Percentiles rank a stretch among this genome's conserved stretches.
These are phyloP conservation scores for Eutrema yunnanense DNA, from an alignment of 345 rosid species.

Conservation along the genomic window DNA sequence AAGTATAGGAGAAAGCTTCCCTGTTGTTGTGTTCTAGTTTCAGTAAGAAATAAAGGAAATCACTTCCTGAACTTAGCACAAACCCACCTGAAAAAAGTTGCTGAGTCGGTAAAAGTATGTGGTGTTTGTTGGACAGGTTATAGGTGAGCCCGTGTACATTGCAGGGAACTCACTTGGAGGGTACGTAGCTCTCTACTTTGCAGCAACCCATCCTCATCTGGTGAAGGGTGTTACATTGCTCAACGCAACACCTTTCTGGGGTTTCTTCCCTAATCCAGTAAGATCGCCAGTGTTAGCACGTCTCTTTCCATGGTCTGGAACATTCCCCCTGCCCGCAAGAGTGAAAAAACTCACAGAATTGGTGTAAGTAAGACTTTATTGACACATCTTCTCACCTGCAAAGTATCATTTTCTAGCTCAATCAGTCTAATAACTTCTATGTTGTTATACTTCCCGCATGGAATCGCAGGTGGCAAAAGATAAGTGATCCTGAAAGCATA, in stretches of 20 bases:
- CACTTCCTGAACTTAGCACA: background rate
- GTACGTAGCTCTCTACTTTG: constrained; percentile 73
- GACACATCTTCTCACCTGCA: background rate
- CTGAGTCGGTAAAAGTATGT: background rate
- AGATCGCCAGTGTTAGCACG: constrained; percentile 67
- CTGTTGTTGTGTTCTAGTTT: background rate
- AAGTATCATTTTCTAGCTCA: background rate
- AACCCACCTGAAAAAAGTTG: background rate
- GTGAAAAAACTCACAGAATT: constrained; percentile 71
- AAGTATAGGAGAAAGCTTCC: background rate
- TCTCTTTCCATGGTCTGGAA: constrained; percentile 82
- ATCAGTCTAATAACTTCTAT: background rate
- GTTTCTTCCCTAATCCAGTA: constrained; percentile 79
- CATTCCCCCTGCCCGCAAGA: constrained; percentile 78
- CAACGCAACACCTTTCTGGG: constrained; percentile 99
- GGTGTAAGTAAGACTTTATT: constrained; percentile 41
- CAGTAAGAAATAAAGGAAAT: background rate
- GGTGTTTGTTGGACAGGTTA: constrained; percentile 44
- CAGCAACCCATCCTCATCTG: constrained; percentile 74
- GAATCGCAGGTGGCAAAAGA: constrained; percentile 75
- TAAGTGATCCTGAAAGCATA: constrained; percentile 81
- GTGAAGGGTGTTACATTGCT: constrained; percentile 90
- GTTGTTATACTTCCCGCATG: background rate
- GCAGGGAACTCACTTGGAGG: constrained; percentile 98
- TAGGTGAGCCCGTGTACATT: constrained; percentile 83